These are phyloP conservation scores for Boletus tylopilopsis DNA, from an alignment of 768 basidiomycete species.

Conservation along the genomic window DNA sequence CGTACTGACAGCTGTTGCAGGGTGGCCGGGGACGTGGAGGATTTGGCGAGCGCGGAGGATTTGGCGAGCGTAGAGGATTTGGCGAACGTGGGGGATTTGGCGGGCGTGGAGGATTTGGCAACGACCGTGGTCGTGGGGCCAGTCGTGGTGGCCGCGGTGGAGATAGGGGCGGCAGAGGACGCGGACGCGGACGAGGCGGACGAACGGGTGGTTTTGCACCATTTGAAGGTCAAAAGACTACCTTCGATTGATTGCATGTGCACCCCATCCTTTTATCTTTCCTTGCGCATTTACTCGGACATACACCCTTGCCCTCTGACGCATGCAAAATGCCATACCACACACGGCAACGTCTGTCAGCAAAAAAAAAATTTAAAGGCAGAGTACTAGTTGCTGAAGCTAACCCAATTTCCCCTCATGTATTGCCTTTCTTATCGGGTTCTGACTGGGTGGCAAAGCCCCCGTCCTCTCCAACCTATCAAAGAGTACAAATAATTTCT, in stretches of 20 bases:
- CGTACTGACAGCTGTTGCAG: constrained; percentile 5
- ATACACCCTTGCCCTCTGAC: neutral
- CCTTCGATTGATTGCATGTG: constrained; percentile 36
- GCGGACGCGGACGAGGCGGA: constrained; percentile 34
- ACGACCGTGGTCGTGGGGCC: constrained; percentile 36
- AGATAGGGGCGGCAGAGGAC: constrained; percentile 31
- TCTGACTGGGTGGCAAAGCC: constrained; percentile 57
- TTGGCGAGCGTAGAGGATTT: constrained; percentile 24
- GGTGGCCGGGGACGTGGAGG: constrained; percentile 35
- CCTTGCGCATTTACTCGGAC: neutral
- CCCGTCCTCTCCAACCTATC: constrained; percentile 82
- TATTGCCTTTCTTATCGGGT: constrained; percentile 72
- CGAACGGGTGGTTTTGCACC: constrained; percentile 52
- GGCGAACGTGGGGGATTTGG: constrained; percentile 28
- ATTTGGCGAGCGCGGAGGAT: constrained; percentile 12
- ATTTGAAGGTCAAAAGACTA: constrained; percentile 51
- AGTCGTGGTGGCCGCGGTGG: constrained; percentile 42
- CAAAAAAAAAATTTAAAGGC: neutral
- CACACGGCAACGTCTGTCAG: neutral
- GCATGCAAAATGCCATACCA: neutral
- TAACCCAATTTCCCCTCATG: constrained; percentile 26
- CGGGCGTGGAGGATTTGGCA: constrained; percentile 37
- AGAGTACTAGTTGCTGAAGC: neutral
- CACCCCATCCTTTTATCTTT: neutral
- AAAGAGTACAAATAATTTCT: constrained; percentile 88